phyloP scores from a whole-genome alignment of 1,139 yeast genomes.

The Hyphopichia buzzinii region DNA sequence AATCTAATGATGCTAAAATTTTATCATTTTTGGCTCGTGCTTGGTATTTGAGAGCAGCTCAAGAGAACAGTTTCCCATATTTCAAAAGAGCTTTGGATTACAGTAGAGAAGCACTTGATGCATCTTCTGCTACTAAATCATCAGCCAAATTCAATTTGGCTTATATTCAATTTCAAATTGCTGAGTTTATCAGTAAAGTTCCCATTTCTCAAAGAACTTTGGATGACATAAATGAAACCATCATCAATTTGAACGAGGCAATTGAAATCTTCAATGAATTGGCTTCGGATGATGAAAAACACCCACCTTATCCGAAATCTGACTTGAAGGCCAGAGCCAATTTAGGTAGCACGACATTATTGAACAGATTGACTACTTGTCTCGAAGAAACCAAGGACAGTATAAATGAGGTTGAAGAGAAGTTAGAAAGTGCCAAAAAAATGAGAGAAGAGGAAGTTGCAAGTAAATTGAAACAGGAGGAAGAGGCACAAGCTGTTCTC shows the following conservation, averaged over 20 bases:
- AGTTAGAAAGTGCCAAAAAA: slow-evolving; percentile 71
- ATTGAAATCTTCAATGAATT: slow-evolving; percentile 59
- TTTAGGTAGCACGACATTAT: slow-evolving; percentile 76
- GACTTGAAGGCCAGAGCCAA: slow-evolving; percentile 84
- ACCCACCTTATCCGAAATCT: slow-evolving; percentile 72
- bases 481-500: slow-evolving; percentile 40
- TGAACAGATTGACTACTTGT: slow-evolving; percentile 67
- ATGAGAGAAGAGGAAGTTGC: slow-evolving; percentile 58
- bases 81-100: slow-evolving; percentile 62
- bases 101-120: slow-evolving; percentile 55
- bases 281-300: slow-evolving; percentile 48
- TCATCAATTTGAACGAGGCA: slow-evolving; percentile 61
- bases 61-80: slow-evolving; percentile 62
- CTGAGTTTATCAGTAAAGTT: slow-evolving; percentile 72
- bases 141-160: slow-evolving; percentile 77
- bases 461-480: slow-evolving; percentile 35
- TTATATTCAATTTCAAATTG: slow-evolving; percentile 80
- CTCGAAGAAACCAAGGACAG: slow-evolving; percentile 71
- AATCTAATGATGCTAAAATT: slow-evolving; percentile 62
- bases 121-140: slow-evolving; percentile 36
- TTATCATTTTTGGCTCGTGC: slow-evolving; percentile 80
- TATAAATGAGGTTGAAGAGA: slow-evolving; percentile 56
- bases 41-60: slow-evolving; percentile 80
- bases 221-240: slow-evolving; percentile 59
- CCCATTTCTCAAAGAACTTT: slow-evolving; percentile 59